phyloP scores from a whole-genome alignment of 2,329 filamentous ascomycete species.

The Venturia pyrina region DNA sequence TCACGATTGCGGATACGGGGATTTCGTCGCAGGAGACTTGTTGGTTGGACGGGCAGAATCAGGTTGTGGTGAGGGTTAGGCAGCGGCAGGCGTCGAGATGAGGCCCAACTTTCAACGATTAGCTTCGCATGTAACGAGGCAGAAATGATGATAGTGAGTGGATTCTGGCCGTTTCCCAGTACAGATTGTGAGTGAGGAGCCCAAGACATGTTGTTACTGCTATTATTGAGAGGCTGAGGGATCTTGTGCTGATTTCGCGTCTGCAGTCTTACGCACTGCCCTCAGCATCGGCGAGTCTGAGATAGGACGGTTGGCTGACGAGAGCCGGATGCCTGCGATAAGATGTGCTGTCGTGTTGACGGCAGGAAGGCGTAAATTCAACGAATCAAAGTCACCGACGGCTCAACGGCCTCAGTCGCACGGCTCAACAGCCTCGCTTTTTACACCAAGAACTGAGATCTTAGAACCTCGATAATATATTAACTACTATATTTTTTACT shows the following conservation, averaged over 20 bases:
- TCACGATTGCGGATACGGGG: background rate
- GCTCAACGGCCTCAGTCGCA: no score
- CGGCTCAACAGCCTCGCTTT: no score
- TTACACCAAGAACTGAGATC: no score
- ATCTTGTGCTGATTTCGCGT: background rate
- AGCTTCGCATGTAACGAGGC: background rate
- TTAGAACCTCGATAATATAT: no score
- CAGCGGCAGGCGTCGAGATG: background rate
- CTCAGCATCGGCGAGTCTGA: no score
- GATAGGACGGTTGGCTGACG: no score
- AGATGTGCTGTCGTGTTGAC: background rate
- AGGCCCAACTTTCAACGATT: background rate
- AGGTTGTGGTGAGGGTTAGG: constrained; percentile 2
- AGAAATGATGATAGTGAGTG: background rate
- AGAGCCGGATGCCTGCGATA: no score
- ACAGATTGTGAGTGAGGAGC: background rate
- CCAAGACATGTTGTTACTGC: background rate
- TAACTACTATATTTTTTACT: no score
- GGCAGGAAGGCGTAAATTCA: background rate
- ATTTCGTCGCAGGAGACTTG: background rate
- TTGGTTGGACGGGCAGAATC: background rate
- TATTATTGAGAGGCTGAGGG: background rate
- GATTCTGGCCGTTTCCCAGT: background rate
- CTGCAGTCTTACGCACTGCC: background rate
- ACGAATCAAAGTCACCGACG: no score